Conservation (phyloP, 2,329 filamentous ascomycete species). For the Gaeumannomyces tritici region DNA sequence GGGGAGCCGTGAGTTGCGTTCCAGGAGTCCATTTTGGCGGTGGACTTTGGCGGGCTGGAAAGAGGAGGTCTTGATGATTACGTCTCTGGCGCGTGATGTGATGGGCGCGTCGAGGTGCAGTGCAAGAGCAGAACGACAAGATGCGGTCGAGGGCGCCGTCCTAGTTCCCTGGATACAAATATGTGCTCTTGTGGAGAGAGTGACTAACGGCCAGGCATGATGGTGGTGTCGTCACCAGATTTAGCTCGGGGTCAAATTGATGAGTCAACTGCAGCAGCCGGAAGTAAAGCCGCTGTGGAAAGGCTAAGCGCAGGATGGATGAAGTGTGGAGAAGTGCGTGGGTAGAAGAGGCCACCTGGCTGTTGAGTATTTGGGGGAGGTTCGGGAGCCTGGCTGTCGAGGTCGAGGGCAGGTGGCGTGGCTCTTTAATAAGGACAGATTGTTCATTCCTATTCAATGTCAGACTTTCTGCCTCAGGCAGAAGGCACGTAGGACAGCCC, state of each 20-base stretch:
- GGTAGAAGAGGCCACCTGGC: background rate
- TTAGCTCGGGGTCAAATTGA: background rate
- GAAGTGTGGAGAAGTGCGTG: background rate
- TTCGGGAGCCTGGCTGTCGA: background rate
- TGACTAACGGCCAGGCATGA: background rate
- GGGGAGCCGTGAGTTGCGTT: slow-evolving; percentile 28
- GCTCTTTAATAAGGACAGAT: background rate
- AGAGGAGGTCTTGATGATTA: slow-evolving; percentile 16
- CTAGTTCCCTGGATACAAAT: slow-evolving; percentile 1
- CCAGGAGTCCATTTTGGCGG: slow-evolving; percentile 28
- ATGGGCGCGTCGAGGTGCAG: background rate
- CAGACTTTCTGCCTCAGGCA: background rate
- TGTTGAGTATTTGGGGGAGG: background rate
- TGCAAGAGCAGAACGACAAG: slow-evolving; percentile 9
- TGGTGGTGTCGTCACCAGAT: background rate
- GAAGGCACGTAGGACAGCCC: too few relatives aligned
- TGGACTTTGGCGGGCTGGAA: slow-evolving; percentile 5
- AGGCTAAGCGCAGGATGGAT: background rate
- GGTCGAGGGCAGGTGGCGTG: background rate
- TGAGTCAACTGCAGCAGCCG: background rate
- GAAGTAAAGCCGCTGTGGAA: background rate
- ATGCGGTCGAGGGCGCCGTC: slow-evolving; percentile 6
- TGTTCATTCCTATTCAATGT: background rate
- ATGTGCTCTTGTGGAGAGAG: background rate
- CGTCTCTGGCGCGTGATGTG: background rate